These are phyloP conservation scores for Climacium dendroides DNA, from an alignment of 225 moss, liverwort and hornwort genomes.

Conservation along the genomic window DNA sequence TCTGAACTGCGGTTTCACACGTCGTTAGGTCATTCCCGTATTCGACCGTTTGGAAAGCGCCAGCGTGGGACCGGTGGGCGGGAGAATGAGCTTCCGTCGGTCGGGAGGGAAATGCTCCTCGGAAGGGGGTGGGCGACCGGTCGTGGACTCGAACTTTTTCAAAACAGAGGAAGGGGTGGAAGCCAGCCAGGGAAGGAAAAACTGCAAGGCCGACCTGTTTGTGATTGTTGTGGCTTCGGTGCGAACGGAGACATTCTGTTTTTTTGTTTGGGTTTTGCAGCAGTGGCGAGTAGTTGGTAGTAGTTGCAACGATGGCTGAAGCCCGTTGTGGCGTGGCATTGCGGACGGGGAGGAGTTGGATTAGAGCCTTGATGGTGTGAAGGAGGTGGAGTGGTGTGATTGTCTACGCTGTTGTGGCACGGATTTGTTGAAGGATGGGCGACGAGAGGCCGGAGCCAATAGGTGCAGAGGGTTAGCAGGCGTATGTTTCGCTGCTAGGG, in stretches of 20 bases:
- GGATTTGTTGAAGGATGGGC: constrained; percentile 5
- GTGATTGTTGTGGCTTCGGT: not conserved
- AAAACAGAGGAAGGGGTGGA: not conserved
- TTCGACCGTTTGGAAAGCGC: constrained; percentile 54
- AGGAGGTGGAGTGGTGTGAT: not conserved
- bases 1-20: not conserved
- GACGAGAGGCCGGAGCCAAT: not conserved
- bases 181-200: not conserved
- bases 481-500: not conserved
- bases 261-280: not conserved
- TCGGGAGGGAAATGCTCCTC: not conserved
- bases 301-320: not conserved
- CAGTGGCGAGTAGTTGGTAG: not conserved
- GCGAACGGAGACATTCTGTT: not conserved
- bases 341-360: not conserved
- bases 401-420: not conserved
- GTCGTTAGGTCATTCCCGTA: constrained; percentile 2
- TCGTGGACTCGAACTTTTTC: not conserved
- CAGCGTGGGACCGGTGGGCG: not conserved
- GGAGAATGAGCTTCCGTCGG: not conserved
- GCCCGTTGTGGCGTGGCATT: not conserved
- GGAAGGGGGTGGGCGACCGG: not conserved
- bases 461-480: not conserved
- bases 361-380: not conserved
- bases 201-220: not conserved